Conservation (phyloP, 78 protist genomes). For the Dictyostelium brefeldianum region DNA sequence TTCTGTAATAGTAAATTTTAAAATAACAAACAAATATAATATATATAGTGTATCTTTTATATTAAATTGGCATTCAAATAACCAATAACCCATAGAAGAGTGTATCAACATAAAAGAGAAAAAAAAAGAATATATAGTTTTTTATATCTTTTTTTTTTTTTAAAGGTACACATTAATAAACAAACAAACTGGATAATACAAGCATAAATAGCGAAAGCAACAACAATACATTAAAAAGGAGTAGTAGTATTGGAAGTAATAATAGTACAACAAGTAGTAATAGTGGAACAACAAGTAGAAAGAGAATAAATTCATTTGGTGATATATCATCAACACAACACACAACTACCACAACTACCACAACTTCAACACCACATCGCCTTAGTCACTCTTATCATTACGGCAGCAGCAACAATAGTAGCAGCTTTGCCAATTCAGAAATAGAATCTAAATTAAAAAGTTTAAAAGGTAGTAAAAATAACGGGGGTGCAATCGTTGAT, state of each 20-base stretch:
- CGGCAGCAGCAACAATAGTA: slow-evolving; percentile 11
- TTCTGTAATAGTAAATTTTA: no score
- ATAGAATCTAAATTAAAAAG: slow-evolving; percentile 20
- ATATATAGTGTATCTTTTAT: no score
- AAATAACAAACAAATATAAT: no score
- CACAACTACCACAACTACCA: not conserved
- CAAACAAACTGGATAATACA: no score
- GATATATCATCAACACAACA: not conserved
- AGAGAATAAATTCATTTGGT: slow-evolving; percentile 6
- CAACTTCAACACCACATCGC: not conserved
- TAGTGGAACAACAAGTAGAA: not conserved
- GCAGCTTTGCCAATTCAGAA: slow-evolving; percentile 15
- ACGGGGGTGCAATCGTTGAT: not conserved
- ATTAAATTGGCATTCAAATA: no score
- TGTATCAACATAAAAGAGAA: no score
- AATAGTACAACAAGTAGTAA: not conserved
- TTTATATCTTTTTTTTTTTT: no score
- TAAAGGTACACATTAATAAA: no score
- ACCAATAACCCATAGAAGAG: no score
- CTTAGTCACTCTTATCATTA: not conserved
- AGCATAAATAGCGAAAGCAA: not conserved
- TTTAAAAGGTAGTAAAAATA: not conserved
- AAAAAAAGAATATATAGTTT: no score
- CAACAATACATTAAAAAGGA: slow-evolving; percentile 20
- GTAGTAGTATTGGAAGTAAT: not conserved